These are phyloP conservation scores for Ananas comosus DNA, from an alignment of 176 grass and related monocot genomes.

Conservation along the genomic window DNA sequence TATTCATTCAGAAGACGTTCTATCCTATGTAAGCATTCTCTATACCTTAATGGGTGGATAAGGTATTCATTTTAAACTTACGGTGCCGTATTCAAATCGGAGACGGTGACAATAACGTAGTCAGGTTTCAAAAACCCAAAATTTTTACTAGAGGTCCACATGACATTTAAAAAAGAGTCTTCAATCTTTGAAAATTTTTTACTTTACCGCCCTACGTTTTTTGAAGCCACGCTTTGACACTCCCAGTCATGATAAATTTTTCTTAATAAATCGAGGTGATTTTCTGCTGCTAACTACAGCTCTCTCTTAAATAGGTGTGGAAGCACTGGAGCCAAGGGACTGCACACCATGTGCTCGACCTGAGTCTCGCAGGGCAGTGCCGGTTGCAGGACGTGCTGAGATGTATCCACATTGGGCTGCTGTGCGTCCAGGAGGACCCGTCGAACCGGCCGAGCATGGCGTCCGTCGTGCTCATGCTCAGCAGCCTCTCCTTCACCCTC, in stretches of 20 bases:
- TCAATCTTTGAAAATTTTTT: not conserved
- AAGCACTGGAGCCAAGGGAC: slow-evolving; percentile 20
- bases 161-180: too few species aligned
- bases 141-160: too few species aligned
- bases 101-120: too few species aligned
- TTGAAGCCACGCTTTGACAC: too few species aligned
- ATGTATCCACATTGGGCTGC: slow-evolving; percentile 35
- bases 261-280: not conserved
- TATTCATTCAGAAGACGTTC: not conserved
- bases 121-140: too few species aligned
- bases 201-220: not conserved
- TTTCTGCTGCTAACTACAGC: not conserved
- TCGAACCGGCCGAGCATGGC: slow-evolving; percentile 29
- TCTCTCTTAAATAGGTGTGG: slow-evolving; percentile 27
- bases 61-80: too few species aligned
- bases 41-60: not conserved
- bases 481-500: slow-evolving; percentile 29
- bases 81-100: too few species aligned
- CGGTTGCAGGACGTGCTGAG: slow-evolving; percentile 21
- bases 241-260: not conserved
- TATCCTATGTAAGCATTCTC: slow-evolving; percentile 26
- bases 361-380: not conserved
- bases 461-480: slow-evolving; percentile 37
- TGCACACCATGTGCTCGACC: slow-evolving; percentile 15
- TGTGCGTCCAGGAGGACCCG: slow-evolving; percentile 40